These are phyloP conservation scores for Wickerhamomyces sp. DNA, from an alignment of 1,139 yeast genomes.

Conservation along the genomic window DNA sequence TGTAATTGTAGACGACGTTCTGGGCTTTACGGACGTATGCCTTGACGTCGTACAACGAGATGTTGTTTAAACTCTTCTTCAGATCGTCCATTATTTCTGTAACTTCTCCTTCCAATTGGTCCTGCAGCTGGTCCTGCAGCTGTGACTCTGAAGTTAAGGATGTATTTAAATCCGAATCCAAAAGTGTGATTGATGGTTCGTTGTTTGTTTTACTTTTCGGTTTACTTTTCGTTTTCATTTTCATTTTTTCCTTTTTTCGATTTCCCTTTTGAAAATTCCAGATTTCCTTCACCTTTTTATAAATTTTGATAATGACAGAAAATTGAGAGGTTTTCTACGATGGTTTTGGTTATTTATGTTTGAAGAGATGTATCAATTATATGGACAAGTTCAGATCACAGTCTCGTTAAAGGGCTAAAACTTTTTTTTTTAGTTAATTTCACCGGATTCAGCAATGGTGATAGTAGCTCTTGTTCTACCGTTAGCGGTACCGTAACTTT, in stretches of 20 bases:
- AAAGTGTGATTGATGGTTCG: too few relatives aligned
- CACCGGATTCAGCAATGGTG: conserved; percentile 78
- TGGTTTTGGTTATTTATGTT: neutral
- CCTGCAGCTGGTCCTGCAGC: too few relatives aligned
- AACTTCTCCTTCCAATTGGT: neutral
- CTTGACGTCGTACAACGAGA: conserved; percentile 90
- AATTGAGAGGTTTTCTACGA: neutral
- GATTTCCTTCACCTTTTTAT: neutral
- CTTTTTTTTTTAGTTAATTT: conserved; percentile 36
- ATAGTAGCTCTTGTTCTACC: conserved; percentile 78
- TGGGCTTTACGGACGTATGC: conserved; percentile 97
- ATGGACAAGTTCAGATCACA: neutral
- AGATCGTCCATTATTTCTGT: conserved; percentile 21
- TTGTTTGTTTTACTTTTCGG: neutral
- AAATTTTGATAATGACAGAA: neutral
- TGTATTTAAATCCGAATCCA: neutral
- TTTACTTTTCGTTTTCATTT: neutral
- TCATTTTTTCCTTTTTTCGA: conserved; percentile 4
- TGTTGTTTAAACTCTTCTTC: conserved; percentile 54
- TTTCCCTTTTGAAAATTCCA: conserved; percentile 8
- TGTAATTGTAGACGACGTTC: conserved; percentile 90
- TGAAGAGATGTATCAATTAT: conserved; percentile 35
- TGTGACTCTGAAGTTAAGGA: neutral
- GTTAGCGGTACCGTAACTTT: conserved; percentile 69
- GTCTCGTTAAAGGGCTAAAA: too few relatives aligned